Conservation (phyloP, 2,329 filamentous ascomycete genomes). For the Epichloe sylvatica region DNA sequence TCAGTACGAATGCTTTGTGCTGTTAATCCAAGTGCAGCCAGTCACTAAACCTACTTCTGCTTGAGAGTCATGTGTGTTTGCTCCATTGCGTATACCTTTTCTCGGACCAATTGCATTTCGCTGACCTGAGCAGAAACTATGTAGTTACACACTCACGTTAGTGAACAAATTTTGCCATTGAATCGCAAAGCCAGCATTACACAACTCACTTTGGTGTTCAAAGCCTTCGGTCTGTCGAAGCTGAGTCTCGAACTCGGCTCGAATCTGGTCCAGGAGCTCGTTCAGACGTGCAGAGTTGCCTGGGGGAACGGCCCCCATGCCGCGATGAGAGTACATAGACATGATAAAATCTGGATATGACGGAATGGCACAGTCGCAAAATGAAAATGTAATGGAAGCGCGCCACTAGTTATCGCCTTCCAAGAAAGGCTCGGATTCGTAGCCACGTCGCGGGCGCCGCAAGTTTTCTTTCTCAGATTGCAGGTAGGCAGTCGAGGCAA, state of each 20-base stretch:
- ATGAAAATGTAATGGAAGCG: background rate
- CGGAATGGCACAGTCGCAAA: background rate
- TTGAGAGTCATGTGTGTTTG: slow-evolving; percentile 80
- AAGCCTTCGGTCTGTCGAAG: slow-evolving; percentile 70
- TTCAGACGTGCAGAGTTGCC: slow-evolving; percentile 54
- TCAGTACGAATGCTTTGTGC: slow-evolving; percentile 3
- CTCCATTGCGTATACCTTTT: slow-evolving; percentile 88
- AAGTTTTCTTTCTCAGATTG: background rate
- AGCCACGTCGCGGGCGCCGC: background rate
- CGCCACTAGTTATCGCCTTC: background rate
- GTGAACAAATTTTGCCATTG: background rate
- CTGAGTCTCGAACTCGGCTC: slow-evolving; percentile 80
- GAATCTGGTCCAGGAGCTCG: slow-evolving; percentile 83
- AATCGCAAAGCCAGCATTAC: background rate
- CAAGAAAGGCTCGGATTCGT: background rate
- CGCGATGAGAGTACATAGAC: slow-evolving; percentile 86
- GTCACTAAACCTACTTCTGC: slow-evolving; percentile 54
- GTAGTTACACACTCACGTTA: slow-evolving; percentile 8
- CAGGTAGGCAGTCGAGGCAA: background rate
- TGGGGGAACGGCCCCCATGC: slow-evolving; percentile 57
- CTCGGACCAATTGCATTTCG: slow-evolving; percentile 86
- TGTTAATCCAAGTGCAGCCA: slow-evolving; percentile 2
- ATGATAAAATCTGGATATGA: slow-evolving; percentile 21
- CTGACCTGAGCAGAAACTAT: slow-evolving; percentile 79
- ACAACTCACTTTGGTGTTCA: slow-evolving; percentile 74